Conservation (phyloP, 2,329 filamentous ascomycete species). For the Lachnellula cervina region DNA sequence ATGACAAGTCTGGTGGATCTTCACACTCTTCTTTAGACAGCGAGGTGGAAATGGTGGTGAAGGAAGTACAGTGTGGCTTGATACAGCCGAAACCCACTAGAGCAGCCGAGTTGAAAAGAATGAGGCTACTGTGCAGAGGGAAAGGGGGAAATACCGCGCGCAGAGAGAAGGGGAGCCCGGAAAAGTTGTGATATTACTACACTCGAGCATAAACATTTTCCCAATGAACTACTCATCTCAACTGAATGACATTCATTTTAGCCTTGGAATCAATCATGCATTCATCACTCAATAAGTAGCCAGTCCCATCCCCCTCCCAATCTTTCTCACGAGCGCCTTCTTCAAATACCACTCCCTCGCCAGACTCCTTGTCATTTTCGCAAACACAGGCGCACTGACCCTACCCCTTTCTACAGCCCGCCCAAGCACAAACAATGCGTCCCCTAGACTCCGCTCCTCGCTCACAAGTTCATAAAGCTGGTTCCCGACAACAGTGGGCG, state of each 20-base stretch:
- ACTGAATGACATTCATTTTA: not conserved
- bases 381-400: slow-evolving; percentile 67
- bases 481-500: slow-evolving; percentile 85
- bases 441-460: slow-evolving; percentile 80
- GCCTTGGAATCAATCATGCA: too few species aligned
- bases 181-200: slow-evolving; percentile 6
- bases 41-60: slow-evolving; percentile 21
- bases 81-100: slow-evolving; percentile 27
- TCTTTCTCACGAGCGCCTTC: slow-evolving; percentile 75
- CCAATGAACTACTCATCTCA: not conserved
- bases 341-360: slow-evolving; percentile 79
- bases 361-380: slow-evolving; percentile 69
- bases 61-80: slow-evolving; percentile 27
- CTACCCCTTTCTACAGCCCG: slow-evolving; percentile 69
- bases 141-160: slow-evolving; percentile 13
- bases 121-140: slow-evolving; percentile 27
- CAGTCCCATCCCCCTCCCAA: slow-evolving; percentile 70
- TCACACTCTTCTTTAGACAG: not conserved
- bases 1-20: not conserved
- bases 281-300: slow-evolving; percentile 15
- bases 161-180: slow-evolving; percentile 10
- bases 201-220: too few species aligned
- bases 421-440: slow-evolving; percentile 79
- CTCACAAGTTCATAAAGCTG: slow-evolving; percentile 87
- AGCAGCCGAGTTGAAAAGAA: slow-evolving; percentile 27